Percentiles rank a stretch among this genome's conserved stretches.
These are phyloP conservation scores for Emergomyces africanus DNA, from an alignment of 2,329 filamentous ascomycete species.

Conservation along the genomic window DNA sequence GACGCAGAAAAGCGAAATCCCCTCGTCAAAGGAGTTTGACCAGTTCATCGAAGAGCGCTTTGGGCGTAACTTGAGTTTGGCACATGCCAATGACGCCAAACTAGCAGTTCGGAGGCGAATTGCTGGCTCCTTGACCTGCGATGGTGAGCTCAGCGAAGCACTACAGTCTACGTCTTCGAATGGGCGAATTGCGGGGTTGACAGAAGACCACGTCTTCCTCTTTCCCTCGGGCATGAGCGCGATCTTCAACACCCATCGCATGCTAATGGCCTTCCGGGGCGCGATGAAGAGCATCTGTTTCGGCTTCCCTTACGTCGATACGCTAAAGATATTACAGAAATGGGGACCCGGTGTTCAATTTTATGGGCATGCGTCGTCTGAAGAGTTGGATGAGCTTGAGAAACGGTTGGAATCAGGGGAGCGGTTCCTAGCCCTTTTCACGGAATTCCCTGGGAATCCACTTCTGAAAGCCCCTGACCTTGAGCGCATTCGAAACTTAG, in stretches of 20 bases:
- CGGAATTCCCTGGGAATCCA: slow-evolving; percentile 91
- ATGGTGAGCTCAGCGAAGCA: slow-evolving; percentile 53
- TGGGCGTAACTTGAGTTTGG: slow-evolving; percentile 74
- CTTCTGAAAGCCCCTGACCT: slow-evolving; percentile 77
- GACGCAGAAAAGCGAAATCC: slow-evolving; percentile 13
- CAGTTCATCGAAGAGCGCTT: slow-evolving; percentile 90
- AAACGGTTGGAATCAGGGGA: slow-evolving; percentile 56
- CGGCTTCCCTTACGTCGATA: slow-evolving; percentile 97
- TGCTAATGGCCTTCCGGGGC: slow-evolving; percentile 52
- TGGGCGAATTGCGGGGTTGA: slow-evolving; percentile 43
- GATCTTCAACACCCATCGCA: slow-evolving; percentile 78
- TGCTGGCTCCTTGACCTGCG: slow-evolving; percentile 65
- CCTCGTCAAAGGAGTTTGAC: slow-evolving; percentile 48
- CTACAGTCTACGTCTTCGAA: slow-evolving; percentile 31
- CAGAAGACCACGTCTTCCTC: slow-evolving; percentile 78
- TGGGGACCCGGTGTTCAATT: slow-evolving; percentile 83
- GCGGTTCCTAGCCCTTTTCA: slow-evolving; percentile 71
- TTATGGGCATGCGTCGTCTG: slow-evolving; percentile 65
- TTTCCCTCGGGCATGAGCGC: slow-evolving; percentile 89
- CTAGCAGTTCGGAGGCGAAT: slow-evolving; percentile 78
- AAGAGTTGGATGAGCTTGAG: slow-evolving; percentile 77
- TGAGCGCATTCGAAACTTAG: slow-evolving; percentile 62
- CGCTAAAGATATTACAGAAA: slow-evolving; percentile 86
- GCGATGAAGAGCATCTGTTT: slow-evolving; percentile 70
- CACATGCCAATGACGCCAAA: slow-evolving; percentile 68